Percentiles rank a stretch among this genome's conserved stretches.
Evolutionary conservation across 768 basidiomycete genomes (phyloP).

Genomic region (Xerocomellus intermedius): DNA sequence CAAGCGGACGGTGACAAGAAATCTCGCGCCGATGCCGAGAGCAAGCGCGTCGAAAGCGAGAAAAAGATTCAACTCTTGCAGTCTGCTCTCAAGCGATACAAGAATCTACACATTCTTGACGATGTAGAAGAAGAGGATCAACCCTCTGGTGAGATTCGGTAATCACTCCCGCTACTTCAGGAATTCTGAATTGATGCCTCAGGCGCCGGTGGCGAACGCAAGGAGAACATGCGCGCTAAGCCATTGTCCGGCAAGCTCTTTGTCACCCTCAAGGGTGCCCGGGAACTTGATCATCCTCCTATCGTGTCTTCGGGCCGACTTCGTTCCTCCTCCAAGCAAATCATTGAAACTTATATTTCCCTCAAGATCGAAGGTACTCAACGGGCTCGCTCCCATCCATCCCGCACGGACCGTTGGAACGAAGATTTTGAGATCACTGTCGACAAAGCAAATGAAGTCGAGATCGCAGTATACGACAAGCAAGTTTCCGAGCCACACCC

Average conservation of each 20-base stretch:
- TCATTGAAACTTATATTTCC: constrained; percentile 82
- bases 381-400: constrained; percentile 86
- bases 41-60: constrained; percentile 92
- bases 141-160: constrained; percentile 42
- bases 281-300: constrained; percentile 94
- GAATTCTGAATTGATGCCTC: constrained; percentile 34
- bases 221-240: constrained; percentile 90
- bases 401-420: constrained; percentile 95
- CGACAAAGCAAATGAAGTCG: constrained; percentile 98
- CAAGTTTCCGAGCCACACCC: constrained; percentile 77
- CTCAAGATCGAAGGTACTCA: constrained; percentile 97
- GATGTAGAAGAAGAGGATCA: constrained; percentile 88
- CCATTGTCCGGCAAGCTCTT: constrained; percentile 91
- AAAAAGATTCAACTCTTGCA: constrained; percentile 94
- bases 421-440: constrained; percentile 96
- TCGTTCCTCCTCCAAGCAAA: constrained; percentile 77
- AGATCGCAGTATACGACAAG: constrained; percentile 94
- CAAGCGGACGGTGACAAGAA: constrained; percentile 97
- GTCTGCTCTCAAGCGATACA: constrained; percentile 92
- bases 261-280: constrained; percentile 84
- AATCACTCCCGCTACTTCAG: background rate
- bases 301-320: constrained; percentile 55
- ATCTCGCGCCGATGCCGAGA: constrained; percentile 88
- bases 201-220: constrained; percentile 78
- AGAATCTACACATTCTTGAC: constrained; percentile 91